phyloP scores from a whole-genome alignment of 768 basidiomycete species.

The Boletus rufocinnamomeus region DNA sequence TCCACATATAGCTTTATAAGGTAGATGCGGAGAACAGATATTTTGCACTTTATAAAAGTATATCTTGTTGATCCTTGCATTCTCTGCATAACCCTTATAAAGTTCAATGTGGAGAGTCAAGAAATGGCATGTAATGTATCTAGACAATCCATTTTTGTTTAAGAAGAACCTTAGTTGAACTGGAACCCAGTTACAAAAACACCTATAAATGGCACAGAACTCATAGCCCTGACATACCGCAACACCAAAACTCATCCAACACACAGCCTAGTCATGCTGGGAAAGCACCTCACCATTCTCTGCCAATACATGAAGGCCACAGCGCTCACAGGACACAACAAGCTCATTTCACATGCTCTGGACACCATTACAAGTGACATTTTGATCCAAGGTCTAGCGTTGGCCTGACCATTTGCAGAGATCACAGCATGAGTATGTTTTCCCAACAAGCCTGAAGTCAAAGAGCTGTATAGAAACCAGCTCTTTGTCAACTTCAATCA shows the following conservation, averaged over 20 bases:
- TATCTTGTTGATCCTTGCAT: too few species aligned
- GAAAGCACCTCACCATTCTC: too few species aligned
- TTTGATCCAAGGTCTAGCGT: not conserved
- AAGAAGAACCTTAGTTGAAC: too few species aligned
- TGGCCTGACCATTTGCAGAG: not conserved
- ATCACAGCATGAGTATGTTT: not conserved
- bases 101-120: too few species aligned
- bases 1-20: too few species aligned
- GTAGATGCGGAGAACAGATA: too few species aligned
- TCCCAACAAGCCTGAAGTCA: not conserved
- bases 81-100: too few species aligned
- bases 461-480: not conserved
- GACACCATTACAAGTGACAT: not conserved
- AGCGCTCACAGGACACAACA: not conserved
- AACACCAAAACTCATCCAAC: not conserved
- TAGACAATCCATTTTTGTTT: too few species aligned
- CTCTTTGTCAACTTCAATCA: slow-evolving; percentile 3
- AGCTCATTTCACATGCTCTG: slow-evolving; percentile 3
- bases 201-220: slow-evolving; percentile 4
- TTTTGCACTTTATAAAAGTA: too few species aligned
- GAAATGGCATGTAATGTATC: too few species aligned
- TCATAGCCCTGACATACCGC: not conserved
- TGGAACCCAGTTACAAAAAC: too few species aligned
- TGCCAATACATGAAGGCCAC: slow-evolving; percentile 2
- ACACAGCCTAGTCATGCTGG: not conserved